phyloP scores from a whole-genome alignment of 345 rosid genomes.

The Combretum micranthum region DNA sequence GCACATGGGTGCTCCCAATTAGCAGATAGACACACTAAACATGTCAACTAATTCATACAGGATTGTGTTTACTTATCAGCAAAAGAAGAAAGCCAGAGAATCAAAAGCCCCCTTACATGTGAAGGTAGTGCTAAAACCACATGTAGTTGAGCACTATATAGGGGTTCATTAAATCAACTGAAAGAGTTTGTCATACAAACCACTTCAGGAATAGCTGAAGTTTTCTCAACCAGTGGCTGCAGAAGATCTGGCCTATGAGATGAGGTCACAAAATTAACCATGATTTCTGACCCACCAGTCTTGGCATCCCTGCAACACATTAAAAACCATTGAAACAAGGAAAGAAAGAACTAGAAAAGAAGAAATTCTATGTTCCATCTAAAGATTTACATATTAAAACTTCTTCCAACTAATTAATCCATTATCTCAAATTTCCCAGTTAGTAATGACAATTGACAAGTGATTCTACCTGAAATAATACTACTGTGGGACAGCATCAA shows the following conservation, averaged over 20 bases:
- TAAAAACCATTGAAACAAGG: conserved; percentile 6
- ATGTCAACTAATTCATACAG: too few relatives aligned
- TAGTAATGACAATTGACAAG: too few relatives aligned
- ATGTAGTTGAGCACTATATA: neutral
- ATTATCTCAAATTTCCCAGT: too few relatives aligned
- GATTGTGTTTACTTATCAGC: too few relatives aligned
- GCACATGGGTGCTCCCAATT: too few relatives aligned
- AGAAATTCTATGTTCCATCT: neutral
- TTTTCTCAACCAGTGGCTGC: conserved; percentile 71
- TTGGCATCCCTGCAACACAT: conserved; percentile 47
- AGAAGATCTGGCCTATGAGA: conserved; percentile 78
- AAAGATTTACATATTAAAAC: neutral
- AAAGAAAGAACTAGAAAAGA: neutral
- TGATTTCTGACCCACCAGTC: conserved; percentile 61
- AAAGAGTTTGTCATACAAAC: conserved; percentile 32
- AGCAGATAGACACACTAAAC: too few relatives aligned
- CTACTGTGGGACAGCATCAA: too few relatives aligned
- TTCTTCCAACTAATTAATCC: too few relatives aligned
- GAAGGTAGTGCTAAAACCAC: too few relatives aligned
- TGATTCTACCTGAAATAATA: too few relatives aligned
- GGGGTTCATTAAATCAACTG: neutral
- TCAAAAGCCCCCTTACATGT: too few relatives aligned
- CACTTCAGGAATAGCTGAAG: conserved; percentile 78
- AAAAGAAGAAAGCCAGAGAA: too few relatives aligned
- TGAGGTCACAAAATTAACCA: conserved; percentile 94